phyloP scores from a whole-genome alignment of 2,329 filamentous ascomycete genomes.

The Colletotrichum plurivorum region DNA sequence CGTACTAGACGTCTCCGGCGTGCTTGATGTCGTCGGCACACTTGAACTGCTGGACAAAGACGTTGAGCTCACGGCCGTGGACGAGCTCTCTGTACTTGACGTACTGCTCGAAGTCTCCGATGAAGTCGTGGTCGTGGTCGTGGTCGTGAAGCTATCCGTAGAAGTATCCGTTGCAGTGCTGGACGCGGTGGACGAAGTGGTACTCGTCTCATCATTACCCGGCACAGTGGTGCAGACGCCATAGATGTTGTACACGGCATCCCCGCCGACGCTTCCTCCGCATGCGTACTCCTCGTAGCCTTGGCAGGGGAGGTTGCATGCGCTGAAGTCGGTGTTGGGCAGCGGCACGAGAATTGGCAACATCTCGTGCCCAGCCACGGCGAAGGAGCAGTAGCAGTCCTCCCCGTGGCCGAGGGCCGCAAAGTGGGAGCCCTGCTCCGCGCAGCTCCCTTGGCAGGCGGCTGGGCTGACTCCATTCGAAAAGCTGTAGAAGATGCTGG shows the following conservation, averaged over 20 bases:
- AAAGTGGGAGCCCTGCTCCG: neutral
- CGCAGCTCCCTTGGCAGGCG: constrained; percentile 1
- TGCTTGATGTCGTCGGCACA: neutral
- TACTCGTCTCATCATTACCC: neutral
- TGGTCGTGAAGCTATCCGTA: neutral
- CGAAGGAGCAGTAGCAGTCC: constrained; percentile 14
- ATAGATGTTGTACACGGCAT: neutral
- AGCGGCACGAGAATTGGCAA: neutral
- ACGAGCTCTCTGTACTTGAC: too few relatives aligned
- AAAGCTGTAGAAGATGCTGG: neutral
- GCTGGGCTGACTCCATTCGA: neutral
- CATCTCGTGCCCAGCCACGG: constrained; percentile 10
- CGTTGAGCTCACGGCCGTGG: too few relatives aligned
- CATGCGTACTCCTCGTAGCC: neutral
- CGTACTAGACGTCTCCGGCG: too few relatives aligned
- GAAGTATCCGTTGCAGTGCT: neutral
- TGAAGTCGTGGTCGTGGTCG: too few relatives aligned
- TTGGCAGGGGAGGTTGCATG: neutral
- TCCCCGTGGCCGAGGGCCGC: neutral
- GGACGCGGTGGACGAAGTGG: neutral
- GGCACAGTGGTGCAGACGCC: neutral
- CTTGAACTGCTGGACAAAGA: too few relatives aligned
- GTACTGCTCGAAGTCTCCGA: too few relatives aligned
- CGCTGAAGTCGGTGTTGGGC: neutral
- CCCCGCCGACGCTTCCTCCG: neutral